These are phyloP conservation scores for Phytophthora ramorum DNA, from an alignment of 352 stramenopile genomes.

Conservation along the genomic window DNA sequence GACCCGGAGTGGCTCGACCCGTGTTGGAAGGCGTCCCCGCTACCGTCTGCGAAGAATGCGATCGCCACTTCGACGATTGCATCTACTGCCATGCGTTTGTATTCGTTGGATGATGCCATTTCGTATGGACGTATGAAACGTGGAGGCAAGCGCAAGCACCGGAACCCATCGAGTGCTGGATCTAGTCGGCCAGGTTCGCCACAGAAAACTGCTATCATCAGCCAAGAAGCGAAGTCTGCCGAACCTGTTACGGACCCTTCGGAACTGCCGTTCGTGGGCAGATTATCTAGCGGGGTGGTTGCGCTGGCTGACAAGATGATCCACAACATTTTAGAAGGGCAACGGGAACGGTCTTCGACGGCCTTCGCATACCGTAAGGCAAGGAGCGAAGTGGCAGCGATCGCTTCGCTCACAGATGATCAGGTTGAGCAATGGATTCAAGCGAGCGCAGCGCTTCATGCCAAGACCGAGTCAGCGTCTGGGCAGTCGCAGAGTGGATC, in stretches of 20 bases:
- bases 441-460: slow-evolving; percentile 26
- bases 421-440: slow-evolving; percentile 79
- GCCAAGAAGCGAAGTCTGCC: slow-evolving; percentile 23
- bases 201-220: slow-evolving; percentile 44
- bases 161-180: slow-evolving; percentile 32
- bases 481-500: slow-evolving; percentile 40
- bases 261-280: slow-evolving; percentile 60
- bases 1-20: slow-evolving; percentile 83
- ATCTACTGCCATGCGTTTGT: slow-evolving; percentile 75
- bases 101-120: slow-evolving; percentile 81
- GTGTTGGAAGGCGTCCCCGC: slow-evolving; percentile 71
- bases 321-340: slow-evolving; percentile 54
- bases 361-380: slow-evolving; percentile 57
- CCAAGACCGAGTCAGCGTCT: slow-evolving; percentile 20
- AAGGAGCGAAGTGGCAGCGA: slow-evolving; percentile 56
- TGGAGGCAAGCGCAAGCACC: slow-evolving; percentile 54
- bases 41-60: slow-evolving; percentile 68
- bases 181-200: slow-evolving; percentile 39
- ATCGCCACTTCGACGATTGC: slow-evolving; percentile 71
- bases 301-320: slow-evolving; percentile 56
- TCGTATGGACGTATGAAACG: slow-evolving; percentile 75
- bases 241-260: slow-evolving; percentile 39
- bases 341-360: slow-evolving; percentile 61
- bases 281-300: slow-evolving; percentile 46
- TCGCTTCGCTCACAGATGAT: slow-evolving; percentile 65